phyloP scores from a whole-genome alignment of 2,329 filamentous ascomycete species.

The Coleophoma cylindrospora region DNA sequence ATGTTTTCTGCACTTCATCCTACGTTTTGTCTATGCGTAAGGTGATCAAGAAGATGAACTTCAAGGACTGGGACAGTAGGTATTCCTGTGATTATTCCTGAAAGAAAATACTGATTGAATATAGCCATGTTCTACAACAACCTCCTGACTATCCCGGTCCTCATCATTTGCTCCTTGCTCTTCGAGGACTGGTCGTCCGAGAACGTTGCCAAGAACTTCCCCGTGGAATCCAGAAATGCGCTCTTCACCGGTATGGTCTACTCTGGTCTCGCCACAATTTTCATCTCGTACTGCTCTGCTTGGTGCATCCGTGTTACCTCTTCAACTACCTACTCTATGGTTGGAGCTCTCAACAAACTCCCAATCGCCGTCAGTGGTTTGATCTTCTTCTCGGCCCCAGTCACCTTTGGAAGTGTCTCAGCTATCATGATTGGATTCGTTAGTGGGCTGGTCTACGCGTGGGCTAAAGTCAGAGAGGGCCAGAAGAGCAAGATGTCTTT shows the following conservation, averaged over 20 bases:
- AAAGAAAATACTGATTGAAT: conserved; percentile 24
- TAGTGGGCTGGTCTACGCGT: conserved; percentile 84
- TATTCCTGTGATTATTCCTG: background rate
- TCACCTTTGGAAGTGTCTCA: conserved; percentile 86
- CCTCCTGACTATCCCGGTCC: conserved; percentile 88
- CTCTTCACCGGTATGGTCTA: conserved; percentile 88
- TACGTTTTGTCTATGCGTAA: conserved; percentile 95
- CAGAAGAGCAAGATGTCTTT: conserved; percentile 59
- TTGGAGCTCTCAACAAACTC: conserved; percentile 95
- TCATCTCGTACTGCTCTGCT: conserved; percentile 99
- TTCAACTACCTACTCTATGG: conserved; percentile 98
- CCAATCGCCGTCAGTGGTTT: conserved; percentile 90
- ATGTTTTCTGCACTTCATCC: conserved; percentile 89
- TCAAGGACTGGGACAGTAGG: conserved; percentile 99
- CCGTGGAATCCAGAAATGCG: conserved; percentile 69
- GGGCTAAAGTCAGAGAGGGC: conserved; percentile 79
- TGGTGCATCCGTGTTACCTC: conserved; percentile 98
- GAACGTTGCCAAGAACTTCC: conserved; percentile 88
- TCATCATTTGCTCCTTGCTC: conserved; percentile 75
- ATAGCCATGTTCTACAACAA: conserved; percentile 99
- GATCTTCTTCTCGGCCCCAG: conserved; percentile 90
- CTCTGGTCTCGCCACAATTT: conserved; percentile 87
- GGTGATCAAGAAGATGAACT: conserved; percentile 98
- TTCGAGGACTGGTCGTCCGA: conserved; percentile 86
- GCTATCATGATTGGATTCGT: conserved; percentile 90